A percentile compares a stretch with the other conserved stretches of the same genome.
Evolutionary conservation across 1,284 basidiomycete genomes (phyloP).

Genomic region (Ustilago bromivora): DNA sequence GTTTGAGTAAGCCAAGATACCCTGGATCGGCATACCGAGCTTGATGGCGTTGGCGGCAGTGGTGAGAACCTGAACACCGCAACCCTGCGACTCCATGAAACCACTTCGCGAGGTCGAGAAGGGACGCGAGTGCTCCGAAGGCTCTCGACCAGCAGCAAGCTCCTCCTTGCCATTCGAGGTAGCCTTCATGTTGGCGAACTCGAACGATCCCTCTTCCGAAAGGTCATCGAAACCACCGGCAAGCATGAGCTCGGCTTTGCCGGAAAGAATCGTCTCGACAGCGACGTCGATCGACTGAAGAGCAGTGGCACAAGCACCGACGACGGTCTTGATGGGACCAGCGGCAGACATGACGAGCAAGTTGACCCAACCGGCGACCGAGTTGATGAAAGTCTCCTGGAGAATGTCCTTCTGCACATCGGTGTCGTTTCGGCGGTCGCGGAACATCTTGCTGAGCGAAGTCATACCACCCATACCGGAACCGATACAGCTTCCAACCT

Average conservation of each 20-base stretch:
- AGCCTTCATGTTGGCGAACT: conserved; percentile 98
- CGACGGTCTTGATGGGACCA: conserved; percentile 97
- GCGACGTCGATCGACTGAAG: conserved; percentile 98
- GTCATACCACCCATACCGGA: conserved; percentile 95
- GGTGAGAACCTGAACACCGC: conserved; percentile 97
- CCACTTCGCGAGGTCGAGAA: conserved; percentile 86
- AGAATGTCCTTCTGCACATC: conserved; percentile 98
- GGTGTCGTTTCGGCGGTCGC: conserved; percentile 94
- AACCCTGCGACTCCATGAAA: conserved; percentile 90
- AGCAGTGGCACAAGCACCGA: conserved; percentile 97
- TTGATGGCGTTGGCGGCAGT: conserved; percentile 93
- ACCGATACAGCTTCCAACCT: conserved; percentile 74
- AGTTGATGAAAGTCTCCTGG: conserved; percentile 81
- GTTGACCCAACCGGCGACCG: conserved; percentile 89
- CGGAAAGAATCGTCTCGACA: conserved; percentile 90
- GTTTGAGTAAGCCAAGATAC: conserved; percentile 92
- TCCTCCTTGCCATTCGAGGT: conserved; percentile 96
- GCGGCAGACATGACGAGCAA: conserved; percentile 74
- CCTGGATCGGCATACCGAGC: conserved; percentile 91
- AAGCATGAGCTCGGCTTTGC: conserved; percentile 99
- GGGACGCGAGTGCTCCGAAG: conserved; percentile 95
- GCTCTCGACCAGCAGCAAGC: conserved; percentile 97
- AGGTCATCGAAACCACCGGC: conserved; percentile 98
- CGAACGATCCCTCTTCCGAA: conserved; percentile 94
- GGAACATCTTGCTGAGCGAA: conserved; percentile 82